phyloP scores from a whole-genome alignment of 2,329 filamentous ascomycete species.

The Dactylellina haptotyla region DNA sequence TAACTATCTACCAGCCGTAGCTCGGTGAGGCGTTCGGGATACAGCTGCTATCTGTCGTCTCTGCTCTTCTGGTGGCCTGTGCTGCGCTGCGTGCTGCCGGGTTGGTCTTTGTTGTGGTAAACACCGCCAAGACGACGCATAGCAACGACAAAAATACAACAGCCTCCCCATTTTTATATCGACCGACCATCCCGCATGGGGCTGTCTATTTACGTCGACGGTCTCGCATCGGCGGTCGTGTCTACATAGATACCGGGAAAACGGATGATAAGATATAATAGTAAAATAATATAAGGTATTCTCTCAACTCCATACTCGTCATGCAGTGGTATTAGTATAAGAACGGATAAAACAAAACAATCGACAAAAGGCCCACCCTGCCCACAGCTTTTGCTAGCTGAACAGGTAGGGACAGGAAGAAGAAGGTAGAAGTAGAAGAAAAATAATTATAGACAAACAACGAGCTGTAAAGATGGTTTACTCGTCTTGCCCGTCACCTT shows the following conservation, averaged over 20 bases:
- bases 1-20: background rate
- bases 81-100: background rate
- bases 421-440: no score
- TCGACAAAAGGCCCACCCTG: background rate
- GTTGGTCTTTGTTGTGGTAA: slow-evolving; percentile 4
- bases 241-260: no score
- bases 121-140: slow-evolving; percentile 10
- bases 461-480: no score
- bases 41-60: background rate
- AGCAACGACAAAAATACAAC: slow-evolving; percentile 10
- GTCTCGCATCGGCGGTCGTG: no score
- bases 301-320: slow-evolving; percentile 21
- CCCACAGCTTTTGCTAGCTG: no score
- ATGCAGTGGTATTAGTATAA: slow-evolving; percentile 11
- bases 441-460: no score
- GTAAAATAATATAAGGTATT: slow-evolving; percentile 6
- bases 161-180: background rate
- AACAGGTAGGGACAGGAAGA: no score
- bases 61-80: background rate
- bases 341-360: background rate
- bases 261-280: no score
- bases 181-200: background rate
- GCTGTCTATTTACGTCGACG: background rate
- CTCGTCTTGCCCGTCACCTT: background rate
- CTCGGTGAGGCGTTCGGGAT: no score